These are phyloP conservation scores for Arabis hirsuta DNA, from an alignment of 345 rosid genomes.

Conservation along the genomic window DNA sequence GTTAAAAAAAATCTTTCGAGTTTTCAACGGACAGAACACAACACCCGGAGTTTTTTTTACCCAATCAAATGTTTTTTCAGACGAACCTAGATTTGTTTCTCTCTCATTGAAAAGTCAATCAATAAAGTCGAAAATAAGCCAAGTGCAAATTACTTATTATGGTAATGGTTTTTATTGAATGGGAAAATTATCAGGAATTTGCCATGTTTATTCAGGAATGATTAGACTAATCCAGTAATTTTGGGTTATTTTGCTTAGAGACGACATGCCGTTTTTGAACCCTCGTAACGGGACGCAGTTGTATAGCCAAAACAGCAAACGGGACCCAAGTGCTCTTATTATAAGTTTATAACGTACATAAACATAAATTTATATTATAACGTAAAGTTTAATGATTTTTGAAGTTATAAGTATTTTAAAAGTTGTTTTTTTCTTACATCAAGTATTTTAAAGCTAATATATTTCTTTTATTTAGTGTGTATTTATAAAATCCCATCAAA, in stretches of 20 bases:
- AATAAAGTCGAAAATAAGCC: background rate
- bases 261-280: background rate
- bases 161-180: background rate
- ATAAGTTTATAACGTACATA: no score
- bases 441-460: no score
- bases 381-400: no score
- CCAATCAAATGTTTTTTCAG: conserved; percentile 21
- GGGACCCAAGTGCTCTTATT: background rate
- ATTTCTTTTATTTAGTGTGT: no score
- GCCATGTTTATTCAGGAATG: background rate
- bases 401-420: no score
- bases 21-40: conserved; percentile 26
- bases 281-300: background rate
- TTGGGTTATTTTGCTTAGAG: background rate
- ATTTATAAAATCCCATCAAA: no score
- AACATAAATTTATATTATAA: background rate
- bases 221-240: background rate
- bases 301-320: background rate
- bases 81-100: background rate
- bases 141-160: conserved; percentile 15
- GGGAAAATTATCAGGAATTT: background rate
- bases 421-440: no score
- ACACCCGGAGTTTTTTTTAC: conserved; percentile 14
- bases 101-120: conserved; percentile 18
- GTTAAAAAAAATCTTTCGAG: background rate